Percentiles rank a stretch among this genome's conserved stretches.
Evolutionary conservation across 1,284 basidiomycete genomes (phyloP).

Genomic region (Heliocybe sulcata): DNA sequence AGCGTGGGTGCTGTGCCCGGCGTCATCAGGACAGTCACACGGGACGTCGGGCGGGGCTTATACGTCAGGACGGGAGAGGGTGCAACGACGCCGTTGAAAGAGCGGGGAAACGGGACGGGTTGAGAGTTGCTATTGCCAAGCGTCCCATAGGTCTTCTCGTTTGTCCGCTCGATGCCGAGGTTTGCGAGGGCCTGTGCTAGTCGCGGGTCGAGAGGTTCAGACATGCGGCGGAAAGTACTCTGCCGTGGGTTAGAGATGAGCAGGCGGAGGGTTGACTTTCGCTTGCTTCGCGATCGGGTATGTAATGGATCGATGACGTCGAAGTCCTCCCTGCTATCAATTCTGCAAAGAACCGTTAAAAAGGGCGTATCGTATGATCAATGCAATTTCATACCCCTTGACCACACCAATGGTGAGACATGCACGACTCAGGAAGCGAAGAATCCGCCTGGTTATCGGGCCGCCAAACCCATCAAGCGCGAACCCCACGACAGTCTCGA

Average conservation of each 20-base stretch:
- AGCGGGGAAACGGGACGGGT: not conserved
- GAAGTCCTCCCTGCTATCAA: conserved; percentile 26
- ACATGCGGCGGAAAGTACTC: conserved; percentile 45
- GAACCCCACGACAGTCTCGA: conserved; percentile 64
- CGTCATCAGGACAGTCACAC: conserved; percentile 50
- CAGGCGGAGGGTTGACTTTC: conserved; percentile 23
- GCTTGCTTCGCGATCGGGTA: conserved; percentile 10
- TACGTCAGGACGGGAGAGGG: conserved; percentile 3
- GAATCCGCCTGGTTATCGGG: conserved; percentile 42
- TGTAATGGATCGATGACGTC: conserved; percentile 15
- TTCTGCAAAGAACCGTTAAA: conserved; percentile 9
- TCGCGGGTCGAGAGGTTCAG: conserved; percentile 17
- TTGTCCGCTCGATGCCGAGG: not conserved
- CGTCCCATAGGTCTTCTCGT: not conserved
- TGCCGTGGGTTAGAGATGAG: conserved; percentile 48
- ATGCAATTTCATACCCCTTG: conserved; percentile 45
- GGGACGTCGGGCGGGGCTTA: conserved; percentile 12
- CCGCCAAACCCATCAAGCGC: conserved; percentile 41
- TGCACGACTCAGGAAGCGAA: conserved; percentile 47
- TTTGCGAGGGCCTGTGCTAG: conserved; percentile 12
- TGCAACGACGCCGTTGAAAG: conserved; percentile 2
- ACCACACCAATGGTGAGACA: conserved; percentile 51
- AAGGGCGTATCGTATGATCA: not conserved
- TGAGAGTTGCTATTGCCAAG: not conserved
- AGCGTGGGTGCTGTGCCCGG: conserved; percentile 47